Percentiles rank a stretch among this genome's conserved stretches.
phyloP scores from a whole-genome alignment of 2,329 filamentous ascomycete species.

The Penicillium griseofulvum region DNA sequence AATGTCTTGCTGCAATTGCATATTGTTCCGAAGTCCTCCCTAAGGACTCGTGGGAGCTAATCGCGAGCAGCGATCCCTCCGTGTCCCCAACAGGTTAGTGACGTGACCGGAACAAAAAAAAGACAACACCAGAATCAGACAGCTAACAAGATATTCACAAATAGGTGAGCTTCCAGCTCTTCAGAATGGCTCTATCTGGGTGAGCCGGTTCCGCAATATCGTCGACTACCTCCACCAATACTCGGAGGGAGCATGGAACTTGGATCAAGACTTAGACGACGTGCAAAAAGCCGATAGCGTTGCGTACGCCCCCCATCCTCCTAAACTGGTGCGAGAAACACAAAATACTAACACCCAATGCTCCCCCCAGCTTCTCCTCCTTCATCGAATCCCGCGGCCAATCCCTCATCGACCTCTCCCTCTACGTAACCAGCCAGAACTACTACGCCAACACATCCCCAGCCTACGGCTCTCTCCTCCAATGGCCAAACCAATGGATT shows the following conservation, averaged over 20 bases:
- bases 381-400: slow-evolving; percentile 74
- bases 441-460: slow-evolving; percentile 75
- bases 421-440: slow-evolving; percentile 88
- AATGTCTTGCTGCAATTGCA: slow-evolving; percentile 80
- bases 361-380: slow-evolving; percentile 49
- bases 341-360: not conserved
- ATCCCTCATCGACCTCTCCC: slow-evolving; percentile 76
- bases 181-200: slow-evolving; percentile 53
- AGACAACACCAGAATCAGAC: not conserved
- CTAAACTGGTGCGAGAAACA: not conserved
- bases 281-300: slow-evolving; percentile 49
- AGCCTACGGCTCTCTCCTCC: slow-evolving; percentile 74
- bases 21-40: slow-evolving; percentile 67
- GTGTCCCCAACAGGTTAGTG: slow-evolving; percentile 68
- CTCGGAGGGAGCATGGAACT: slow-evolving; percentile 49
- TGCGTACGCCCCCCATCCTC: slow-evolving; percentile 40
- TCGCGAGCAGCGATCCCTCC: slow-evolving; percentile 71
- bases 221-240: slow-evolving; percentile 50
- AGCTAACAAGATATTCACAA: not conserved
- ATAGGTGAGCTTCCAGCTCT: slow-evolving; percentile 59
- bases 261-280: slow-evolving; percentile 46
- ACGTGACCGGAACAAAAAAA: slow-evolving; percentile 15
- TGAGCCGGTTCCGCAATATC: slow-evolving; percentile 55
- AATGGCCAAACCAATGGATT: slow-evolving; percentile 86
- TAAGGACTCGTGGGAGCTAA: slow-evolving; percentile 62